Base-by-base conservation (phyloP, 2,329 filamentous ascomycete genomes). In the Aspergillus tubingensis region DNA sequence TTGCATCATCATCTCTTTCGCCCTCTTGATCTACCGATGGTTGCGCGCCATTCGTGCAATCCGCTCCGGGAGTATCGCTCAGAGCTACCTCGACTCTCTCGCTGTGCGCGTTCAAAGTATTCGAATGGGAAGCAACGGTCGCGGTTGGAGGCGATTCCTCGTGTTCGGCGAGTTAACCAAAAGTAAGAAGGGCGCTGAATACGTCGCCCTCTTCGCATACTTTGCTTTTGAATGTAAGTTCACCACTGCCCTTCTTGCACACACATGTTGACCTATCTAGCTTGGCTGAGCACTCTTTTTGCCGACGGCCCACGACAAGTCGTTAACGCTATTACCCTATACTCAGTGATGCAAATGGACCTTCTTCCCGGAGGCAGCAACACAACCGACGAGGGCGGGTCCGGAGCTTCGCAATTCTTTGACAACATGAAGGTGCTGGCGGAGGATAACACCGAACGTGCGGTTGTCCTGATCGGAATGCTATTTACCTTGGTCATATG, bases 251-350 rank as follows among this genome's bases (percentile, higher is more conserved):
- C 43, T 10, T 54, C 2, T 36, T 56, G 1, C 8, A 17, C 4
- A 15, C 38, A 13, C 2, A 23, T 19, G 17, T 8, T 61, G 25
- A 54, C 27, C 25, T n/a, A 44, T 74, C 8, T 62, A 92, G 91
- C 90, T 44, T 96, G 93, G 85, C 86, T 98, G 70, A 90, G 94
- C 66, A 88, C 96, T 61, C 83, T 98, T 53, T 82, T 98, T 63
- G 96, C 94, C 68, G 93, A 96, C 73, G 95, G 92, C 0, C 95
- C 95, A 21, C 91, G 95, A 65, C 92, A 96, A 74, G 91, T 89
- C 52, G 86, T 98, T 76, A 99, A 99, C 70, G 92, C 87, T 19
- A 82, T 97, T 65, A 97, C 94, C 0, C 82, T 98, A 8, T 93
- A 91, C 72, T 91, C 92, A 0, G 90, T 97, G 39, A 91, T 95